These are phyloP conservation scores for Yarrowia deformans DNA, from an alignment of 805 yeast genomes.

Conservation along the genomic window DNA sequence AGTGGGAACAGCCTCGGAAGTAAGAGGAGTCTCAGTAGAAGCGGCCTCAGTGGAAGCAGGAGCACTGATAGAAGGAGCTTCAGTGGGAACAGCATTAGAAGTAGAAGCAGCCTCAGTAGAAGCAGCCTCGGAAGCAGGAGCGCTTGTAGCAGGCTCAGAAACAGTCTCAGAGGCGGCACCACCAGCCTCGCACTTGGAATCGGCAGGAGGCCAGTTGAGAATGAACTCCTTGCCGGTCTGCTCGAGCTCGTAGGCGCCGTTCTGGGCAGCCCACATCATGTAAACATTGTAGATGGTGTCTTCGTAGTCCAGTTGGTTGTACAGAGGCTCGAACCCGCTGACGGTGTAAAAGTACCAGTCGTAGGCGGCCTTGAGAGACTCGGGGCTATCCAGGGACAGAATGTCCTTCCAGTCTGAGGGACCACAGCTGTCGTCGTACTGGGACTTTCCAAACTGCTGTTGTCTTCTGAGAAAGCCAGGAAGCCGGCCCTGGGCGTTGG, in stretches of 20 bases:
- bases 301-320: not conserved
- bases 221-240: not conserved
- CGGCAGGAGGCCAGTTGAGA: not conserved
- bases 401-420: not conserved
- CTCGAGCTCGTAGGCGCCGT: conserved; percentile 2
- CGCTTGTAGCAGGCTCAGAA: not conserved
- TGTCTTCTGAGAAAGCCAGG: conserved; percentile 7
- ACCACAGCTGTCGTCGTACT: not conserved
- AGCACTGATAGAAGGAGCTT: no score
- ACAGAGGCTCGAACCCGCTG: not conserved
- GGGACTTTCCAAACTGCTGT: not conserved
- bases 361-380: conserved; percentile 1
- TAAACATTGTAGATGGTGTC: conserved; percentile 1
- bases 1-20: not conserved
- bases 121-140: not conserved
- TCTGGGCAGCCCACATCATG: conserved; percentile 14
- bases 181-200: not conserved
- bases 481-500: not conserved
- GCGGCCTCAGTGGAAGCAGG: not conserved
- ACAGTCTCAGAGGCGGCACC: not conserved
- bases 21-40: not conserved
- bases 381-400: not conserved
- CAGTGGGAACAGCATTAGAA: not conserved
- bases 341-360: not conserved
- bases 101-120: not conserved